Evolutionary conservation across 805 yeast species (phyloP).

Genomic region (Candida pini): DNA sequence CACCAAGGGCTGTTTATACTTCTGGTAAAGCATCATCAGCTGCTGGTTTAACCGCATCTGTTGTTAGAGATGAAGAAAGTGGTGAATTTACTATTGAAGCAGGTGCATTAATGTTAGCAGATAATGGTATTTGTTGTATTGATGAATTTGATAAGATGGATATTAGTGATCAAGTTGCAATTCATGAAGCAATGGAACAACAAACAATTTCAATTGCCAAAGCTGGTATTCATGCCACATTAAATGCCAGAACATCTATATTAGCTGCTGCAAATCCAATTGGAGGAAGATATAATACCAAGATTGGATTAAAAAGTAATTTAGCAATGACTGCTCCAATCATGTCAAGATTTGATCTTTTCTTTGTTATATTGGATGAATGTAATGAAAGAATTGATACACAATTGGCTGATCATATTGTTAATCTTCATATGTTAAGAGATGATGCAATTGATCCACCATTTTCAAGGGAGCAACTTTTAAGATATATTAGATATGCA

Average conservation of each 20-base stretch:
- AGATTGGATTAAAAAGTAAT: slow-evolving; percentile 76
- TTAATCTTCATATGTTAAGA: slow-evolving; percentile 82
- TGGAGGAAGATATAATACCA: slow-evolving; percentile 93
- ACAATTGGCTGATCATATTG: slow-evolving; percentile 87
- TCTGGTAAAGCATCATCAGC: slow-evolving; percentile 99
- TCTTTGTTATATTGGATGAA: slow-evolving; percentile 91
- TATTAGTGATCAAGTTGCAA: slow-evolving; percentile 90
- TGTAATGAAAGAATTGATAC: slow-evolving; percentile 89
- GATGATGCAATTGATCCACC: slow-evolving; percentile 91
- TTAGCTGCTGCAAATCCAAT: slow-evolving; percentile 98
- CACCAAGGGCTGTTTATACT: slow-evolving; percentile 93
- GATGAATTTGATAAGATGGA: slow-evolving; percentile 99
- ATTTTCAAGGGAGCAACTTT: slow-evolving; percentile 78
- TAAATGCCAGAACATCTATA: slow-evolving; percentile 94
- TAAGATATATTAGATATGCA: slow-evolving; percentile 87
- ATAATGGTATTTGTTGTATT: slow-evolving; percentile 96
- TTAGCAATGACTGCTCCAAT: slow-evolving; percentile 96
- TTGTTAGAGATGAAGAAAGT: slow-evolving; percentile 93
- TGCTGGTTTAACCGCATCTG: slow-evolving; percentile 98
- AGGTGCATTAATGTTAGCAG: slow-evolving; percentile 97
- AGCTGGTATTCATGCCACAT: slow-evolving; percentile 97
- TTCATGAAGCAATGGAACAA: slow-evolving; percentile 99
- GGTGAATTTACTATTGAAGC: slow-evolving; percentile 98
- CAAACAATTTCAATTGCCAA: slow-evolving; percentile 98
- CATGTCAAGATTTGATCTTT: slow-evolving; percentile 95